Conservation (phyloP, 78 protist species). For the Speleostelium caveatum region DNA sequence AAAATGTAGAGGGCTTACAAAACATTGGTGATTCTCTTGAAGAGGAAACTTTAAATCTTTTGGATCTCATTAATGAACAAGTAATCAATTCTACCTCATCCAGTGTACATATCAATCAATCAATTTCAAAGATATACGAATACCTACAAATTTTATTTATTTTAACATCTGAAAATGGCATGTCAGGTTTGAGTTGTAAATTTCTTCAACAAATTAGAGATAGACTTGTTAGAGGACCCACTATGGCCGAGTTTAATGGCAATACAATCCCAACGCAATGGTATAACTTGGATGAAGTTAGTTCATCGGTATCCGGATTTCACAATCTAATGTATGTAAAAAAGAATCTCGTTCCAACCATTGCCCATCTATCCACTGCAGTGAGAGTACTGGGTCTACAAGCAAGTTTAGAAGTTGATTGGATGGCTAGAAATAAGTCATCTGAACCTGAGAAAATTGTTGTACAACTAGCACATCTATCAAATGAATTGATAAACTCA, state of each 20-base stretch:
- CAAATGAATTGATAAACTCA: slow-evolving; percentile 12
- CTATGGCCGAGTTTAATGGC: background rate
- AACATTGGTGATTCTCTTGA: slow-evolving; percentile 66
- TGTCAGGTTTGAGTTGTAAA: slow-evolving; percentile 21
- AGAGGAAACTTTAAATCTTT: slow-evolving; percentile 56
- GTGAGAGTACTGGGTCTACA: slow-evolving; percentile 68
- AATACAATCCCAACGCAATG: slow-evolving; percentile 19
- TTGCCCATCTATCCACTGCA: slow-evolving; percentile 52
- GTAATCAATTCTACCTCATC: slow-evolving; percentile 43
- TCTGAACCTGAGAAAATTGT: slow-evolving; percentile 48
- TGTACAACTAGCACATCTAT: slow-evolving; percentile 37
- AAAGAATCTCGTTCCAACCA: slow-evolving; percentile 58
- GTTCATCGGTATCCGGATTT: slow-evolving; percentile 15
- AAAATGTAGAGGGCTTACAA: slow-evolving; percentile 72
- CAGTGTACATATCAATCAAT: slow-evolving; percentile 34
- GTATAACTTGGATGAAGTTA: slow-evolving; percentile 59
- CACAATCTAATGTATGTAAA: slow-evolving; percentile 36
- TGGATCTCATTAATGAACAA: slow-evolving; percentile 70
- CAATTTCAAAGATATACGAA: slow-evolving; percentile 41
- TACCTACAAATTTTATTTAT: slow-evolving; percentile 65
- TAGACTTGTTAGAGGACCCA: slow-evolving; percentile 21
- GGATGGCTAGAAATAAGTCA: slow-evolving; percentile 68
- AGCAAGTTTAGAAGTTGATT: slow-evolving; percentile 58
- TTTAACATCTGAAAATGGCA: slow-evolving; percentile 21
- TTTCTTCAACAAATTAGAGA: slow-evolving; percentile 2